Evolutionary conservation across 441 rosid species (phyloP).

Genomic region (Gossypium lobatum): DNA sequence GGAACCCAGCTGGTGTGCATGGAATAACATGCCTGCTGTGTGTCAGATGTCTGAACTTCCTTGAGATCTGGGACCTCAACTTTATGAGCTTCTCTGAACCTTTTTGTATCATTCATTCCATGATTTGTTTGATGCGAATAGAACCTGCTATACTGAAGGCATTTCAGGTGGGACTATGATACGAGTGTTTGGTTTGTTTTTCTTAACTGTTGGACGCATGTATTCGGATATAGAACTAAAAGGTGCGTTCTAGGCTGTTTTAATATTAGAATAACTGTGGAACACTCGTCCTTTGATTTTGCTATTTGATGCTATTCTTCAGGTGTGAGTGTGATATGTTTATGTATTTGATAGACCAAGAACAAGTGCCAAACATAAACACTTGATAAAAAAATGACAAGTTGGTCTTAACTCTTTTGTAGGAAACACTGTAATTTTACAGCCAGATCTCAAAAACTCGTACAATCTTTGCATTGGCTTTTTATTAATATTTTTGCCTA

Average conservation of each 20-base stretch:
- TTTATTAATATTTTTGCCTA: no score
- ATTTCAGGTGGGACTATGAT: slow-evolving; percentile 18
- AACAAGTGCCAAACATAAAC: not conserved
- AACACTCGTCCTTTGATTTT: not conserved
- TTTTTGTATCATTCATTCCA: slow-evolving; percentile 19
- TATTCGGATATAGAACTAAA: slow-evolving; percentile 18
- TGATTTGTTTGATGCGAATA: slow-evolving; percentile 22
- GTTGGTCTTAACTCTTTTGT: not conserved
- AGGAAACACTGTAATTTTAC: not conserved
- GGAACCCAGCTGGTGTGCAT: slow-evolving; percentile 59
- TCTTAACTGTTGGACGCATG: slow-evolving; percentile 18
- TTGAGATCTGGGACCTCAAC: slow-evolving; percentile 26
- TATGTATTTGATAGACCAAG: not conserved
- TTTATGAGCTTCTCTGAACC: slow-evolving; percentile 18
- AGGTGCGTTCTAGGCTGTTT: slow-evolving; percentile 21
- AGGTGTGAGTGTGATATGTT: not conserved
- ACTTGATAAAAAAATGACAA: not conserved
- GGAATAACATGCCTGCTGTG: slow-evolving; percentile 86
- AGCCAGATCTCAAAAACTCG: not conserved
- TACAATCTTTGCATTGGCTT: not conserved
- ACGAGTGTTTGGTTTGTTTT: slow-evolving; percentile 26
- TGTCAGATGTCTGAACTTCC: slow-evolving; percentile 74
- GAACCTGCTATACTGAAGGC: slow-evolving; percentile 21
- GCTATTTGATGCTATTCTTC: not conserved
- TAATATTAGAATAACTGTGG: slow-evolving; percentile 25